Evolutionary conservation across 176 grass and related monocot species (phyloP), one percentile per base, ranked within the genome.

Genomic region (Bromus sterilis): DNA sequence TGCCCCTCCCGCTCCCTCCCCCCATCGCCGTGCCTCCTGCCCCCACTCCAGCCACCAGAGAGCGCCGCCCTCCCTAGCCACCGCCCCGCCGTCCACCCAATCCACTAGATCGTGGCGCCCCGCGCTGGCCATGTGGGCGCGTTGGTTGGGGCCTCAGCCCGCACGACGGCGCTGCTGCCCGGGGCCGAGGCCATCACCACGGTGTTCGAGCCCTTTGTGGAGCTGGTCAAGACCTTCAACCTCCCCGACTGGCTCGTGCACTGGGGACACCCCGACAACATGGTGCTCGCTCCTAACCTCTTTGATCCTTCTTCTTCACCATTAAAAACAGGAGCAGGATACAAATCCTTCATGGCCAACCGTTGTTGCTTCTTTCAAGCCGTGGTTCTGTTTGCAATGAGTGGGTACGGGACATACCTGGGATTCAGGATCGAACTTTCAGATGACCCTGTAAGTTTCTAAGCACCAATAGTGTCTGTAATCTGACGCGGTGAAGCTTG

Each of bases 181-280:
- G 95, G 96, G 77, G 93, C 88, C 40, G 89, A 84, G 60, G 32
- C 74, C 13, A 71, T 93, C 73, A 37, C 81, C 24, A 90, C 90
- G 71, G 66, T 80, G 39, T 98, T 98, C 81, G 79, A 64, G 75
- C 92, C 95, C 31, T 93, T 98, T 84, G 95, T 84, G 25, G 92
- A 95, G 66, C 59, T 98, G 23, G 89, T 98, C 76, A 91, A 93
- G 90, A 93, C 90, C 26, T 89, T 20, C 49, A 71, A 66, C 71
- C 90, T 95, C 41, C 89, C 92, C 36, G 90, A 85, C 9, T 95
- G 88, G 95, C 90, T 98, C 81, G 92, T 98, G 82, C 92, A 98
- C 82, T 98, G 95, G 95, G 95, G 92, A 1, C 95, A 98, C 76
- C 92, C 95, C 5, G 96, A 89, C 66, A 98, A 95, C 78, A 98